phyloP scores from a whole-genome alignment of 768 basidiomycete genomes.

The Kwoniella heveanensis region DNA sequence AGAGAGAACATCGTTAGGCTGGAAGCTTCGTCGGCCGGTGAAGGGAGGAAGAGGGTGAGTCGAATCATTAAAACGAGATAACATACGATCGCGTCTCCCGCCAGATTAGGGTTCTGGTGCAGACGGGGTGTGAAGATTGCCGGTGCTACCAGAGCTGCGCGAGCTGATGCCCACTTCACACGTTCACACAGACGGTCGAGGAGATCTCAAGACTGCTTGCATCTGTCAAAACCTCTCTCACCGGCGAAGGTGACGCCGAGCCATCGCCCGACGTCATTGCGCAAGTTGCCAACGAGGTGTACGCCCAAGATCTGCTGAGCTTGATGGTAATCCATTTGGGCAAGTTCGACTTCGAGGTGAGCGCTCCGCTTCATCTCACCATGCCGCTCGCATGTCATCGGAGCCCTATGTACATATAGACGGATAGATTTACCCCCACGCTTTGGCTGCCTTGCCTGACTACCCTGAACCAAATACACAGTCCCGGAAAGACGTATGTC shows the following conservation, averaged over 20 bases:
- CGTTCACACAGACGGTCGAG: conserved; percentile 37
- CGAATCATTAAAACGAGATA: not conserved
- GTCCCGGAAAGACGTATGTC: conserved; percentile 60
- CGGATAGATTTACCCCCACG: too few relatives aligned
- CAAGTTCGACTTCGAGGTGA: conserved; percentile 88
- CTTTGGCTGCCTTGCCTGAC: not conserved
- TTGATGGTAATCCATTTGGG: conserved; percentile 77
- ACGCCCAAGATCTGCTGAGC: conserved; percentile 82
- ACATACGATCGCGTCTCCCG: too few relatives aligned
- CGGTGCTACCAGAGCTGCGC: too few relatives aligned
- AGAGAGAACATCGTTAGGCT: conserved; percentile 41
- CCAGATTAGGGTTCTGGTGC: too few relatives aligned
- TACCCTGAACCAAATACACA: conserved; percentile 20
- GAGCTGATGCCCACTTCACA: too few relatives aligned
- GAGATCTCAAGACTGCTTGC: conserved; percentile 39
- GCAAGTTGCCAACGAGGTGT: conserved; percentile 93
- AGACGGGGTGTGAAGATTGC: too few relatives aligned
- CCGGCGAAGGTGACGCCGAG: conserved; percentile 39
- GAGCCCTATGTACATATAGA: not conserved
- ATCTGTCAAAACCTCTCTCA: conserved; percentile 29
- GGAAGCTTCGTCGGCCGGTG: conserved; percentile 36
- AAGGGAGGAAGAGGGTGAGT: conserved; percentile 32
- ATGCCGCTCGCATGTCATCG: not conserved
- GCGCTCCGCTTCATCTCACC: conserved; percentile 52
- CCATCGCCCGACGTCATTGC: conserved; percentile 83